Evolutionary conservation across 2,329 filamentous ascomycete species (phyloP), one percentile per base, ranked within the genome.

Genomic region (Paramyrothecium roridum): DNA sequence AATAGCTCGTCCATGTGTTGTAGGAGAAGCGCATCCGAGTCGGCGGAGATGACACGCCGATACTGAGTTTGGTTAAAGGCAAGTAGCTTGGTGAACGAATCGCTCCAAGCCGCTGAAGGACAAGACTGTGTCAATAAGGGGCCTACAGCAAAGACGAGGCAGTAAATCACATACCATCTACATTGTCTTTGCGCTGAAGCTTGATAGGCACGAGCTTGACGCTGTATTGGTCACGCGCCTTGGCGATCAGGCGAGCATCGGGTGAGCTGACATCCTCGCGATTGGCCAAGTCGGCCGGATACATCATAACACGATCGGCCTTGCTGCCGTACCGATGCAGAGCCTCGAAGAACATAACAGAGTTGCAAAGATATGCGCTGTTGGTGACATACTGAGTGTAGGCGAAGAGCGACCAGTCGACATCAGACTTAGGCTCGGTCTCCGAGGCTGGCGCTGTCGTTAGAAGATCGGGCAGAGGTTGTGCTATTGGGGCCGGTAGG

Each of bases 1-100:
- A 90, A 90, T 2, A 90, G 78, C 61, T 90, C 86, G 66, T 90
- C 87, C 74, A 89, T 79, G 43, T 76, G 72, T 56, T 84, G 73
- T 10, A 87, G 76, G 11, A 89, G 70, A 2, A 80, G 82, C 26
- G 82, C 76, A 65, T 89, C 86, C 26, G 84, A 86, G 70, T 89
- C 74, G 17, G 76, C 65, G 55, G 84, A 81, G 17, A 72, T 60
- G 7, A 78, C 70, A 1, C 81, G 68, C 13, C 66, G 57, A 54
- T 88, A 89, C 61, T 84, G 77, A 13, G 81, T 83, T 58, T 88
- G 82, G 57, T 85, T 86, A 68, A 88, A 89, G 30, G 85, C 84
- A 49, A 87, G 77, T 45, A 89, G 79, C 66, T 90, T 90, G 30
- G 85, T 87, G 63, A 85, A 85, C 21, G 81, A 84, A 45, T 82